These are phyloP conservation scores for Colletotrichum shisoi DNA, from an alignment of 2,329 filamentous ascomycete genomes.

Conservation along the genomic window DNA sequence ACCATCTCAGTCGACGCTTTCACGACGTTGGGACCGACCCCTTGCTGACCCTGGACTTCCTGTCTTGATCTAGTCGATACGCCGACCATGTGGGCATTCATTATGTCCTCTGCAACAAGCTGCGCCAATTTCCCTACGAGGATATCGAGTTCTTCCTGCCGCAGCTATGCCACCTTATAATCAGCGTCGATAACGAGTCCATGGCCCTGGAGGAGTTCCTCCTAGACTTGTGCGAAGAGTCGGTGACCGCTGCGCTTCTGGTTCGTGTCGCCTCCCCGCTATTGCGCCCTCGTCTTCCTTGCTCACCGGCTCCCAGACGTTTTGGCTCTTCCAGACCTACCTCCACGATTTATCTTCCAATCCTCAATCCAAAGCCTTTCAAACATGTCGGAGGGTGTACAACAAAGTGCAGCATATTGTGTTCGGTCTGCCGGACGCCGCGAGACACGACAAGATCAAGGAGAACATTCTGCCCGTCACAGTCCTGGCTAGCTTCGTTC, in stretches of 20 bases:
- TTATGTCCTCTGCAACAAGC: slow-evolving; percentile 86
- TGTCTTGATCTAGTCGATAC: slow-evolving; percentile 69
- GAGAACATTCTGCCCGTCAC: slow-evolving; percentile 84
- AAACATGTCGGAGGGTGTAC: slow-evolving; percentile 83
- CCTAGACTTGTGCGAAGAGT: slow-evolving; percentile 85
- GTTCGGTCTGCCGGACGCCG: slow-evolving; percentile 76
- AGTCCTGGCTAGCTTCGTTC: slow-evolving; percentile 79
- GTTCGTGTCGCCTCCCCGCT: slow-evolving; percentile 58
- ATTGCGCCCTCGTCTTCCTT: background rate
- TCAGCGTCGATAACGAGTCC: slow-evolving; percentile 88
- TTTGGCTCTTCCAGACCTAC: slow-evolving; percentile 90
- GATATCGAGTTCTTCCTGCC: slow-evolving; percentile 93
- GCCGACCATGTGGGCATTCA: slow-evolving; percentile 90
- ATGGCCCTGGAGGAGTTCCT: slow-evolving; percentile 91
- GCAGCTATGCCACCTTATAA: slow-evolving; percentile 85
- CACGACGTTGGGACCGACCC: slow-evolving; percentile 9
- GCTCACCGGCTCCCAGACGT: slow-evolving; percentile 67
- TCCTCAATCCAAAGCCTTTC: slow-evolving; percentile 78
- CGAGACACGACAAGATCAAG: slow-evolving; percentile 76
- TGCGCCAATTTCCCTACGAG: slow-evolving; percentile 87
- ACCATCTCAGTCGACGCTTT: slow-evolving; percentile 15
- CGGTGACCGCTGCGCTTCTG: slow-evolving; percentile 81
- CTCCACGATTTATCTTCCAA: slow-evolving; percentile 80
- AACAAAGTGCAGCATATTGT: slow-evolving; percentile 90
- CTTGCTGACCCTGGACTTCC: slow-evolving; percentile 35